Evolutionary conservation across 352 stramenopile species (phyloP).

Genomic region (Pythium volutum): DNA sequence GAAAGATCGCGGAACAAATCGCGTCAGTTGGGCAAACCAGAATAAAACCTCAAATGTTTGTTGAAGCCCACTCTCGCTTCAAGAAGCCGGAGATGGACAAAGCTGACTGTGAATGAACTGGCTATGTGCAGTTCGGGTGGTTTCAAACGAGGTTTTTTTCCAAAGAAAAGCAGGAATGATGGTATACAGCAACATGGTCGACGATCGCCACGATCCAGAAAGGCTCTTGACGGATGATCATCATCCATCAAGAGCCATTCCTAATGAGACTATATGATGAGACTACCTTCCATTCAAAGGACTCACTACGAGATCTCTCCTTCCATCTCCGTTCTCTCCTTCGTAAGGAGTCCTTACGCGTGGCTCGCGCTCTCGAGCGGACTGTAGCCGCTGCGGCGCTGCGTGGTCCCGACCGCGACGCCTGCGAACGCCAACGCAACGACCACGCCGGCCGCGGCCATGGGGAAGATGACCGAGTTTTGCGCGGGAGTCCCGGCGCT

Average conservation of each 20-base stretch:
- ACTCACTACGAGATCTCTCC: not conserved
- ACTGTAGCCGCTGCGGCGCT: conserved; percentile 16
- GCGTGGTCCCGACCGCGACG: not conserved
- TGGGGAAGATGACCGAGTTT: not conserved
- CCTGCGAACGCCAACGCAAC: not conserved
- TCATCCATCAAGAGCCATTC: too few species aligned
- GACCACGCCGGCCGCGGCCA: not conserved
- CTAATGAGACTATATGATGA: too few species aligned
- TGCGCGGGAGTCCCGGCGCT: not conserved
- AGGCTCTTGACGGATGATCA: too few species aligned
- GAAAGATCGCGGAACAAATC: not conserved
- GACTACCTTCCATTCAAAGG: not conserved
- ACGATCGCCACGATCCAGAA: not conserved
- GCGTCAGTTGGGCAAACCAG: not conserved
- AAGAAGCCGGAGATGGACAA: not conserved
- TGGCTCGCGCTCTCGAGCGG: not conserved
- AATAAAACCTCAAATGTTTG: not conserved
- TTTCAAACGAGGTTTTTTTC: not conserved
- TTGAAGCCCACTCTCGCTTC: not conserved
- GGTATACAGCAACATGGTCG: not conserved
- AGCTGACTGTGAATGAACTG: not conserved
- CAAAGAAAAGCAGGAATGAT: not conserved
- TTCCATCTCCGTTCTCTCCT: not conserved
- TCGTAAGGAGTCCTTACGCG: too few species aligned
- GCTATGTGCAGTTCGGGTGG: not conserved